Conservation (phyloP, 2,329 filamentous ascomycete species). For the Ophiognomonia clavigignenti-juglandacearum region DNA sequence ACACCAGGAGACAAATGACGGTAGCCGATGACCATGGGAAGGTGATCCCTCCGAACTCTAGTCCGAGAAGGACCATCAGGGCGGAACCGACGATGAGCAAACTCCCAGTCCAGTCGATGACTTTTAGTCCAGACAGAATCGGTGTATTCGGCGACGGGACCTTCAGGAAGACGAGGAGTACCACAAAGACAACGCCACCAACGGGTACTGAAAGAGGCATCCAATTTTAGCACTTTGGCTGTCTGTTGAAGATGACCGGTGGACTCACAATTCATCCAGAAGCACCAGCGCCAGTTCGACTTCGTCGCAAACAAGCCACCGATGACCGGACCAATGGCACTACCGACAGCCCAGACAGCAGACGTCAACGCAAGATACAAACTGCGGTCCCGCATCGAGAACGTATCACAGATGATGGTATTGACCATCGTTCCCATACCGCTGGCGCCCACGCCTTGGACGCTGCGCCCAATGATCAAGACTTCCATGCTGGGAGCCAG, state of each 20-base stretch:
- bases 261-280: conserved; percentile 53
- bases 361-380: conserved; percentile 49
- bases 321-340: conserved; percentile 60
- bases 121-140: conserved; percentile 55
- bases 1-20: conserved; percentile 73
- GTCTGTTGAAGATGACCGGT: too few species aligned
- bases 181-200: conserved; percentile 37
- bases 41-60: conserved; percentile 76
- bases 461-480: conserved; percentile 49
- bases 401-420: conserved; percentile 52
- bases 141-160: conserved; percentile 64
- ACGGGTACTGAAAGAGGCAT: conserved; percentile 24
- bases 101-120: conserved; percentile 55
- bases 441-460: conserved; percentile 54
- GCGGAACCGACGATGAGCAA: conserved; percentile 67
- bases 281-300: conserved; percentile 63
- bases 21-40: conserved; percentile 71
- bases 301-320: conserved; percentile 64
- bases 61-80: conserved; percentile 79
- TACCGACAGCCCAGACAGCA: conserved; percentile 61
- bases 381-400: conserved; percentile 45
- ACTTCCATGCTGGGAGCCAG: conserved; percentile 44
- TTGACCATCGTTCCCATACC: conserved; percentile 57
- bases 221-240: conserved; percentile 21
- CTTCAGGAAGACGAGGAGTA: conserved; percentile 59